A percentile compares a stretch with the other conserved stretches of the same genome.
Conservation (phyloP, 2,329 filamentous ascomycete species). For the Microcyclosporella mali region DNA sequence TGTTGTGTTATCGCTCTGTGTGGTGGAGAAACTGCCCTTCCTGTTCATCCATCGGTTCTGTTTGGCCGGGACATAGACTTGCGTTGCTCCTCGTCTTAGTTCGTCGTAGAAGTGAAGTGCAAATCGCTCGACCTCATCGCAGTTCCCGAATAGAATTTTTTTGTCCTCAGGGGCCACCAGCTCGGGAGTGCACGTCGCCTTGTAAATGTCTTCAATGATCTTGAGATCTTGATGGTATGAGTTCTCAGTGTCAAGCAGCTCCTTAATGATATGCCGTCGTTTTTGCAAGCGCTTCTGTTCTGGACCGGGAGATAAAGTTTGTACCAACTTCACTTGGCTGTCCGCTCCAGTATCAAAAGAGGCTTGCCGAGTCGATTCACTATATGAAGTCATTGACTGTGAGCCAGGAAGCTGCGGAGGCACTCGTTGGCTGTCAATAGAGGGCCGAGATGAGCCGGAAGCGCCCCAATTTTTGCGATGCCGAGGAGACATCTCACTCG, state of each 20-base stretch:
- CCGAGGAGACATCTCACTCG: conserved; percentile 27
- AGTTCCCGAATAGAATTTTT: conserved; percentile 87
- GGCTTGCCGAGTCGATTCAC: conserved; percentile 23
- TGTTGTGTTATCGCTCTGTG: conserved; percentile 34
- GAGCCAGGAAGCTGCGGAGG: conserved; percentile 23
- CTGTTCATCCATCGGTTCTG: conserved; percentile 49
- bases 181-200: conserved; percentile 67
- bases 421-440: conserved; percentile 28
- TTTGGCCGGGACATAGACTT: conserved; percentile 65
- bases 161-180: conserved; percentile 77
- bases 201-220: conserved; percentile 95
- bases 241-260: conserved; percentile 87
- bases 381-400: conserved; percentile 32
- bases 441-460: conserved; percentile 28
- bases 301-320: conserved; percentile 24
- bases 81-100: conserved; percentile 72
- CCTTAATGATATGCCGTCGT: conserved; percentile 78
- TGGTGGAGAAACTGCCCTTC: conserved; percentile 44
- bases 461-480: conserved; percentile 25
- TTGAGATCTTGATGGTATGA: conserved; percentile 93
- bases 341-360: conserved; percentile 24
- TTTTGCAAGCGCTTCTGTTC: conserved; percentile 68
- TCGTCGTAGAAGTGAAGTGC: conserved; percentile 72
- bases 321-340: conserved; percentile 16
- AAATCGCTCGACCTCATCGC: conserved; percentile 81